phyloP scores from a whole-genome alignment of 2,329 filamentous ascomycete species.

The Xylaria sp. region DNA sequence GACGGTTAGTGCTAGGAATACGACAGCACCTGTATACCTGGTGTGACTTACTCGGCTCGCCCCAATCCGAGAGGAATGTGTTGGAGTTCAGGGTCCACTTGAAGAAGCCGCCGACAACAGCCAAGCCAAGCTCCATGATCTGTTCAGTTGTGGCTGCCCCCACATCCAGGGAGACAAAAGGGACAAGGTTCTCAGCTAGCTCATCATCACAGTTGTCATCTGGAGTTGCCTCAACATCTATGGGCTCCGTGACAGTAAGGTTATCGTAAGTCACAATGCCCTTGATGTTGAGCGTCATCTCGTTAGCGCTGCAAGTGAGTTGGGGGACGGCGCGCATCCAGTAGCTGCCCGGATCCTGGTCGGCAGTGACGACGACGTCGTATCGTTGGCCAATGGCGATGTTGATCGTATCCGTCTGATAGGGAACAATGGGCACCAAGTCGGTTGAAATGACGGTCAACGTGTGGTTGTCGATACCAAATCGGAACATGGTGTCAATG shows the following conservation, averaged over 20 bases:
- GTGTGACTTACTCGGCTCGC: conserved; percentile 54
- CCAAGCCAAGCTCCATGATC: conserved; percentile 47
- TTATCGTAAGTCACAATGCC: conserved; percentile 61
- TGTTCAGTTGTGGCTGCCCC: conserved; percentile 43
- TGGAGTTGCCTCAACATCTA: conserved; percentile 29
- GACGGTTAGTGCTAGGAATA: conserved; percentile 19
- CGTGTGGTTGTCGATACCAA: conserved; percentile 66
- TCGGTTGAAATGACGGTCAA: conserved; percentile 69
- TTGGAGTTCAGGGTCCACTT: conserved; percentile 62
- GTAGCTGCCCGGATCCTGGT: conserved; percentile 54
- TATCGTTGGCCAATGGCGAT: conserved; percentile 54
- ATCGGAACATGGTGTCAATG: conserved; percentile 58
- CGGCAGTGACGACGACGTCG: conserved; percentile 60
- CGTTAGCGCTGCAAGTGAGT: conserved; percentile 55
- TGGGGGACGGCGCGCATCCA: conserved; percentile 62
- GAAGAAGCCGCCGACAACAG: conserved; percentile 52
- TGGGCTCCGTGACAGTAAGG: conserved; percentile 37
- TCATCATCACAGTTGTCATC: conserved; percentile 53
- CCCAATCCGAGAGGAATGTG: conserved; percentile 61
- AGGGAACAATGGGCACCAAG: conserved; percentile 68
- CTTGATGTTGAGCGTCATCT: conserved; percentile 56
- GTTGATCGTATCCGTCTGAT: conserved; percentile 57
- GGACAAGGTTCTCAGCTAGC: conserved; percentile 50
- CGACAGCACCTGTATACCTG: neutral
- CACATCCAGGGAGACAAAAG: conserved; percentile 52